Conservation (phyloP, 129 eudicot genomes). For the Helichrysum umbraculigerum region DNA sequence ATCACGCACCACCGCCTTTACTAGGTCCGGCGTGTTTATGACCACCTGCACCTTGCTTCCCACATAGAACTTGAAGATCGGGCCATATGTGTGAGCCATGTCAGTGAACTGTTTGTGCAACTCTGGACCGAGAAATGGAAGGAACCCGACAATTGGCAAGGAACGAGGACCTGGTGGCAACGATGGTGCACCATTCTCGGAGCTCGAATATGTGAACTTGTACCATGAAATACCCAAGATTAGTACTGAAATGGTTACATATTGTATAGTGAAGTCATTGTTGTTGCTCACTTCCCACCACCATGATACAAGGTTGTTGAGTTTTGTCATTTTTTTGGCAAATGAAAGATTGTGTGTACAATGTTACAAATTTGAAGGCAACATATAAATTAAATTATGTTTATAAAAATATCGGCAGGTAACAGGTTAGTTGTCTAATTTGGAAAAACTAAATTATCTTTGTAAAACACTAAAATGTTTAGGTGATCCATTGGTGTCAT, state of each 20-base stretch:
- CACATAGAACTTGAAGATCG: not conserved
- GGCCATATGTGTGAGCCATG: not conserved
- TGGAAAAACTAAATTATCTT: too few relatives aligned
- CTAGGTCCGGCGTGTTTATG: not conserved
- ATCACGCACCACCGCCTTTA: not conserved
- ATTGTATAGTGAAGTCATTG: not conserved
- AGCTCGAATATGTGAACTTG: not conserved
- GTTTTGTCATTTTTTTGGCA: not conserved
- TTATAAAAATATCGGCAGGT: too few relatives aligned
- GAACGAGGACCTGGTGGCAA: conserved; percentile 5
- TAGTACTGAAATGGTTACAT: not conserved
- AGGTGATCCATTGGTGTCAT: too few relatives aligned
- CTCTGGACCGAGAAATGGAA: not conserved
- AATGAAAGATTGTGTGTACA: not conserved
- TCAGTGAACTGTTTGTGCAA: not conserved
- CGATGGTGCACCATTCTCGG: too few relatives aligned
- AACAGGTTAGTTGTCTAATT: too few relatives aligned
- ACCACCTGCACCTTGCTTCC: not conserved
- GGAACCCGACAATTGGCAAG: conserved; percentile 4
- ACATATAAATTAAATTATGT: too few relatives aligned
- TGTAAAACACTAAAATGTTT: too few relatives aligned
- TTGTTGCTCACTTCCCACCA: conserved; percentile 13
- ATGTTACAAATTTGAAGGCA: too few relatives aligned
- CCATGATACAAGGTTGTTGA: not conserved
- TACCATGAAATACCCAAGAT: not conserved